Conservation (phyloP, 2,329 filamentous ascomycete genomes). For the Clonostachys chloroleuca region DNA sequence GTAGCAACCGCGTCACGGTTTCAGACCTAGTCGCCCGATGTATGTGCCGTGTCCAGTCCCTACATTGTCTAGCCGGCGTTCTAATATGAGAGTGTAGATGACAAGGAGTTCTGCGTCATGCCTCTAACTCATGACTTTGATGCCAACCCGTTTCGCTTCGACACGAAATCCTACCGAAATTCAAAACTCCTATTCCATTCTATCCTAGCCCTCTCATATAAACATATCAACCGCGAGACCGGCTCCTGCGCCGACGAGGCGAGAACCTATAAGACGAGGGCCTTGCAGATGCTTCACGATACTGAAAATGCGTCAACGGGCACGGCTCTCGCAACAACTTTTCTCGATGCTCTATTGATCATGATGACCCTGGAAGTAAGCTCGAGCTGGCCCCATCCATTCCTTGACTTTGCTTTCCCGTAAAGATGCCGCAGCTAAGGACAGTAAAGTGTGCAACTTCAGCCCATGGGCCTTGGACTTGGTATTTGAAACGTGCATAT, state of each 20-base stretch:
- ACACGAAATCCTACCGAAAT: slow-evolving; percentile 6
- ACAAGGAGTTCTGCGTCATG: slow-evolving; percentile 23
- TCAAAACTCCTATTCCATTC: slow-evolving; percentile 21
- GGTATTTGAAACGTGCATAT: slow-evolving; percentile 14
- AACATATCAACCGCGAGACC: slow-evolving; percentile 18
- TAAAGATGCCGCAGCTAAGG: not conserved
- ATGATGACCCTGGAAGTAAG: slow-evolving; percentile 24
- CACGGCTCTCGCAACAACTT: slow-evolving; percentile 2
- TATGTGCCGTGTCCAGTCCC: not conserved
- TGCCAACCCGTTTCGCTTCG: slow-evolving; percentile 23
- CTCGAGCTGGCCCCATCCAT: not conserved
- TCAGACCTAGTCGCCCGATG: not conserved
- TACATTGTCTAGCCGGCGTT: not conserved
- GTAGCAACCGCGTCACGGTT: slow-evolving; percentile 1
- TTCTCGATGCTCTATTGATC: slow-evolving; percentile 20
- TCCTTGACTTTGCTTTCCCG: no score
- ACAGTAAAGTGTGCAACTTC: slow-evolving; percentile 20
- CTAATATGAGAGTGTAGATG: slow-evolving; percentile 12
- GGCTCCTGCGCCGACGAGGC: slow-evolving; percentile 12
- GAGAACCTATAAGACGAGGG: slow-evolving; percentile 11
- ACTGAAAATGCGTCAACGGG: not conserved
- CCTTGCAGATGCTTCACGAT: slow-evolving; percentile 13
- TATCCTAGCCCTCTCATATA: slow-evolving; percentile 20
- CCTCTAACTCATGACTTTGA: slow-evolving; percentile 22
- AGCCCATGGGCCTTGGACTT: slow-evolving; percentile 20